Evolutionary conservation across 768 basidiomycete species (phyloP), one percentile per base, ranked within the genome.

Genomic region (Boletus tomentosulus): DNA sequence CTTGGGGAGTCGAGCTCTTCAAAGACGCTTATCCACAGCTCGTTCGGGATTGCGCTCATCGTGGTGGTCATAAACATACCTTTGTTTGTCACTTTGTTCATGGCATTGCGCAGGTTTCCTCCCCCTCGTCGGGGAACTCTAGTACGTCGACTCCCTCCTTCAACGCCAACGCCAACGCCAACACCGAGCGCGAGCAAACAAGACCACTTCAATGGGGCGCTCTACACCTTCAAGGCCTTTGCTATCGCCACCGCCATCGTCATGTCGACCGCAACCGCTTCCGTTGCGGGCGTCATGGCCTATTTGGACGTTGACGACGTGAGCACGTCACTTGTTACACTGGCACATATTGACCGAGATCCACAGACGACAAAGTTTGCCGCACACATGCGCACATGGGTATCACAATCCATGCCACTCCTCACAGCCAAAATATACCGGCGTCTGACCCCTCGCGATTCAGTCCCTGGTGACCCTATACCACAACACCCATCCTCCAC

Each of bases 241-340:
- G 73, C 77, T 3, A 76, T 87, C 39, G 85, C 87, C 4, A 89
- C 87, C 0, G 62, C 78, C 10, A 61, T 86, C 33, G 86, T 88
- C 25, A 60, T 76, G 0, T 66, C 75, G 3, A 73, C 78, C 25
- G 85, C 79, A 0, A 65, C 73, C 6, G 70, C 65, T 0, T 66
- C 79, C 5, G 69, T 81, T 3, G 76, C 72, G 60, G 76, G 78
- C 1, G 74, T 87, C 28, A 79, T 82, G 66, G 65, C 70, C 12
- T 71, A 72, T 43, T 66, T 87, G 49, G 82, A 80, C 31, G 79
- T 86, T 2, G 63, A 76, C 58, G 73, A 83, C 59, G 87, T 87
- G 56, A 42, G 47, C 54, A 41, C 51, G 34, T 24, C 7, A 11
- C 2, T 37, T 28, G 13, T 28, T 6, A 7, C n/a, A 19, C 19